A percentile compares a stretch with the other conserved stretches of the same genome.
Conservation (phyloP, 2,329 filamentous ascomycete species). For the Leptoxyphium fumago region DNA sequence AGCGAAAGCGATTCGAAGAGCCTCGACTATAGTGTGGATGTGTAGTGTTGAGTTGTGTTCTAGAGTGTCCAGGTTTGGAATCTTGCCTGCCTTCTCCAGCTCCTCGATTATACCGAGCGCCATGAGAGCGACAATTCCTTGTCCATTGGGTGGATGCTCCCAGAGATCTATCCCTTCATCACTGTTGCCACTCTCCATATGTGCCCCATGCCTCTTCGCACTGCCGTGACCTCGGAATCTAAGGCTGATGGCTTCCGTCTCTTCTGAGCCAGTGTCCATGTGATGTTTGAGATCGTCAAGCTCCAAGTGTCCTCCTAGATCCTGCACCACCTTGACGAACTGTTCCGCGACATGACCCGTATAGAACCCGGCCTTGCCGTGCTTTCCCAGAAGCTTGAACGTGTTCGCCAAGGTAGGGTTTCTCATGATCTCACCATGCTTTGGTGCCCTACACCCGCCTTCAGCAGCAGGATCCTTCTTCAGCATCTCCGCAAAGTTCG, state of each 20-base stretch:
- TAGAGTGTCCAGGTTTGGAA: constrained; percentile 51
- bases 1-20: constrained; percentile 75
- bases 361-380: constrained; percentile 89
- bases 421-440: constrained; percentile 74
- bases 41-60: constrained; percentile 67
- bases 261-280: constrained; percentile 55
- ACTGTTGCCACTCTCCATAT: constrained; percentile 14
- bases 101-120: constrained; percentile 82
- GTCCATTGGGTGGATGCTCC: constrained; percentile 95
- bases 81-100: constrained; percentile 59
- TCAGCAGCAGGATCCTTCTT: constrained; percentile 56
- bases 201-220: constrained; percentile 32
- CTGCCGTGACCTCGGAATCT: constrained; percentile 52
- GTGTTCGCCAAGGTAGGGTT: constrained; percentile 70
- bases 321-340: constrained; percentile 61
- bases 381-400: constrained; percentile 59
- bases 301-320: constrained; percentile 62
- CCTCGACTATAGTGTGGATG: constrained; percentile 76
- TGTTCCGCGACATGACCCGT: constrained; percentile 67
- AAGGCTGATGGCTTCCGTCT: constrained; percentile 73
- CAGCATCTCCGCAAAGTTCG: constrained; percentile 76
- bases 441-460: constrained; percentile 60
- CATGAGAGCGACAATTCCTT: constrained; percentile 91
- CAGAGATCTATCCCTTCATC: constrained; percentile 61
- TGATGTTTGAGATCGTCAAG: constrained; percentile 72